phyloP scores from a whole-genome alignment of 2,329 filamentous ascomycete genomes.

The Aureobasidium sp. region DNA sequence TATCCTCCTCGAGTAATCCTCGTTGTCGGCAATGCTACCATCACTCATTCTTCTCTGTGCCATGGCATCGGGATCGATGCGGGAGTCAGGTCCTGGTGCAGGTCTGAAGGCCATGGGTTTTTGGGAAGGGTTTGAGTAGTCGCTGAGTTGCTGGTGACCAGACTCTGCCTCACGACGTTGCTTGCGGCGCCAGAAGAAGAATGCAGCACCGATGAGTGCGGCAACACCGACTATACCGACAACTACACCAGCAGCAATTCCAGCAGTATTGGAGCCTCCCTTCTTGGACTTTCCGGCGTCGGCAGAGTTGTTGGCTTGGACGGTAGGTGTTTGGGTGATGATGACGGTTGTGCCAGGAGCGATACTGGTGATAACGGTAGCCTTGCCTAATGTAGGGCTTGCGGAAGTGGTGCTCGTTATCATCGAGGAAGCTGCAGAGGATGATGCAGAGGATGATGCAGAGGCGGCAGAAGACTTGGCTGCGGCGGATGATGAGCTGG shows the following conservation, averaged over 20 bases:
- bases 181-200: slow-evolving; percentile 67
- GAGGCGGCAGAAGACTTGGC: slow-evolving; percentile 17
- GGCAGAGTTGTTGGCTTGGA: slow-evolving; percentile 40
- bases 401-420: not conserved
- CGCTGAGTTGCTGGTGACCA: slow-evolving; percentile 72
- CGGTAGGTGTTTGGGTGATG: slow-evolving; percentile 24
- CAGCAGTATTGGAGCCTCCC: slow-evolving; percentile 49
- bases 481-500: slow-evolving; percentile 15
- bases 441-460: slow-evolving; percentile 12
- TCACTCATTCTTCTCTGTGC: slow-evolving; percentile 78
- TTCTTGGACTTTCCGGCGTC: slow-evolving; percentile 40
- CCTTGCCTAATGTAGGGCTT: slow-evolving; percentile 14
- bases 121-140: slow-evolving; percentile 61
- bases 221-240: slow-evolving; percentile 66
- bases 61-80: slow-evolving; percentile 76
- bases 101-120: slow-evolving; percentile 38
- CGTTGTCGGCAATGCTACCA: slow-evolving; percentile 92
- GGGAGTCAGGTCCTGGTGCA: slow-evolving; percentile 60
- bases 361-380: slow-evolving; percentile 24
- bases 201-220: slow-evolving; percentile 56
- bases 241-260: slow-evolving; percentile 80
- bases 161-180: slow-evolving; percentile 66
- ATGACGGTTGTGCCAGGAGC: slow-evolving; percentile 26
- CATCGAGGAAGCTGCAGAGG: not conserved
- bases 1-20: slow-evolving; percentile 93